A percentile compares a stretch with the other conserved stretches of the same genome.
phyloP scores from a whole-genome alignment of 2,329 filamentous ascomycete species.

The Fusarium sublunatum region DNA sequence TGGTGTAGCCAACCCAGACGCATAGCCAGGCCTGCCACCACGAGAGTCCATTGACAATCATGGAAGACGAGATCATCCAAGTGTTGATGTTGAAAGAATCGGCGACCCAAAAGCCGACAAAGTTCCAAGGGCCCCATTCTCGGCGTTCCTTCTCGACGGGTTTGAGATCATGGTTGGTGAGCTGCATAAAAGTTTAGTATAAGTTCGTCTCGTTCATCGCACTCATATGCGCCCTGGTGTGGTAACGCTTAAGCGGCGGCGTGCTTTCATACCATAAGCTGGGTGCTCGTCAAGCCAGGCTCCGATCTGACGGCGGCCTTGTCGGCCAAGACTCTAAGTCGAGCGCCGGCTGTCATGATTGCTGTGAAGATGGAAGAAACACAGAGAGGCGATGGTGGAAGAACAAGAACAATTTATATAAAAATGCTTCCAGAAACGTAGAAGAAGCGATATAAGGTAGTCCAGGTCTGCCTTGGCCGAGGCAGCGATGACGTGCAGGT shows the following conservation, averaged over 20 bases:
- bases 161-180: slow-evolving; percentile 86
- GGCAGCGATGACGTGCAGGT: slow-evolving; percentile 39
- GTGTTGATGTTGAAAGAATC: slow-evolving; percentile 92
- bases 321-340: slow-evolving; percentile 58
- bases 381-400: not conserved
- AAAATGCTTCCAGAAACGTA: slow-evolving; percentile 6
- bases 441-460: slow-evolving; percentile 17
- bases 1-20: slow-evolving; percentile 86
- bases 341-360: slow-evolving; percentile 50
- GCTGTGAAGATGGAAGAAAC: not conserved
- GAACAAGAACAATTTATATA: slow-evolving; percentile 1
- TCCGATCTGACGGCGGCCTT: slow-evolving; percentile 80
- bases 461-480: slow-evolving; percentile 8
- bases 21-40: slow-evolving; percentile 96
- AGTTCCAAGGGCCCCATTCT: slow-evolving; percentile 89
- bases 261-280: slow-evolving; percentile 74
- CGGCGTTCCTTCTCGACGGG: slow-evolving; percentile 82
- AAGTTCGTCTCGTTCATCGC: slow-evolving; percentile 11
- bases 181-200: slow-evolving; percentile 54
- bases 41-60: slow-evolving; percentile 80
- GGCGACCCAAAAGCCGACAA: slow-evolving; percentile 87
- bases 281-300: slow-evolving; percentile 78
- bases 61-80: slow-evolving; percentile 91
- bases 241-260: not conserved
- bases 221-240: not conserved